Evolutionary conservation across 2,329 filamentous ascomycete species (phyloP).

Genomic region (Acrocalymma vagum): DNA sequence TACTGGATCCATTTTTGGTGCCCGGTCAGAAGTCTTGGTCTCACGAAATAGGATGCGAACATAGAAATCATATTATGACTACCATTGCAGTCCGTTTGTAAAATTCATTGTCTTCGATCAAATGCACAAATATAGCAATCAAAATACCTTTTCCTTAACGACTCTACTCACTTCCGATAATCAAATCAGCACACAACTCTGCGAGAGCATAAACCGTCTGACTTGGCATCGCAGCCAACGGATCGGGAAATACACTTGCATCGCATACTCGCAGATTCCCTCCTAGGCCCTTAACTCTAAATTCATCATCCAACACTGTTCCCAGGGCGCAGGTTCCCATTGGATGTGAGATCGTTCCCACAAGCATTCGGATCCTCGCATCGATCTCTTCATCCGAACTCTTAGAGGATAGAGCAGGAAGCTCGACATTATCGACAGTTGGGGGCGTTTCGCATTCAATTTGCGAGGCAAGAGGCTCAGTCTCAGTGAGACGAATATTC

Average conservation of each 20-base stretch:
- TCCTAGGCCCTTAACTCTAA: constrained; percentile 16
- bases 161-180: too few species aligned
- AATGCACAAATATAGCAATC: too few species aligned
- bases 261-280: constrained; percentile 23
- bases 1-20: too few species aligned
- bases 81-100: too few species aligned
- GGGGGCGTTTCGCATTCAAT: constrained; percentile 25
- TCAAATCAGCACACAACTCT: constrained; percentile 29
- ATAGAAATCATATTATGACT: too few species aligned
- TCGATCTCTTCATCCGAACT: constrained; percentile 37
- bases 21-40: too few species aligned
- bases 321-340: constrained; percentile 30
- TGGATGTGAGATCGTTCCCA: constrained; percentile 16
- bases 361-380: constrained; percentile 16
- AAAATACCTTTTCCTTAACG: too few species aligned
- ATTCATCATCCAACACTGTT: constrained; percentile 23
- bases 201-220: constrained; percentile 28
- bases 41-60: too few species aligned
- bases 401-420: constrained; percentile 10
- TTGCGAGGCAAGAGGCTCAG: constrained; percentile 15
- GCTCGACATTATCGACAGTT: constrained; percentile 7
- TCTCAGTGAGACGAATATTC: constrained; percentile 13
- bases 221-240: constrained; percentile 29
- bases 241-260: constrained; percentile 27
- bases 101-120: too few species aligned